Base-by-base conservation (phyloP, 2,329 filamentous ascomycete species). In the Fusarium burgessii region DNA sequence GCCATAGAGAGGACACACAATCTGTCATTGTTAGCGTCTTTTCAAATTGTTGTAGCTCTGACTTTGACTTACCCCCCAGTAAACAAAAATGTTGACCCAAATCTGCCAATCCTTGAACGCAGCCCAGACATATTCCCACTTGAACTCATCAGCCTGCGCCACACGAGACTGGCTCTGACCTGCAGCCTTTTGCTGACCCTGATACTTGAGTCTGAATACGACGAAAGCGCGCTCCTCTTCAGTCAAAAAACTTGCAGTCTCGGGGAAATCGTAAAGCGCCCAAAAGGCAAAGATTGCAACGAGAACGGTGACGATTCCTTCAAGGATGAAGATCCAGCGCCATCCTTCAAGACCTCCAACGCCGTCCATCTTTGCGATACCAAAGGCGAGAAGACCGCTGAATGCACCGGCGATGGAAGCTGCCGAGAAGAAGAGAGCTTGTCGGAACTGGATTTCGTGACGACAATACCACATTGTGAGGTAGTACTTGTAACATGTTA, bases 101-200 rank as follows among this genome's bases (percentile, higher is more conserved):
- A 93, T 94, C 80, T 97, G 95, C 91, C 92, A 96, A 76, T 97
- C 94, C 40, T 85, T 89, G 47, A 95, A 82, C 3, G 90, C 90
- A 11, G 89, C 86, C 87, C 89, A 90, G 63, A 96, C 89, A 76
- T 95, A 96, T 17, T 84, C 83, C 88, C 91, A 92, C 68, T 90
- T 86, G 78, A 96, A 96, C 51, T 91, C 87, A 72, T 96, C 93
- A 42, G 92, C 88, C 73, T 91, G 86, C 0, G 91, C 92, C 23
- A 86, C 82, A 7, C 77, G 79, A 3, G 71, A 61, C 3, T 70
- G 73, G 0, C 23, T 71, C 54, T 43, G 70, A 46, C 38, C 66
- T 3, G 27, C 58, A 38, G 56, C 23, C 74, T 61, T 57, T 6
- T 67, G 63, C 45, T 84, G 82, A 9, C 81, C 82, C 83, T 97